Base-by-base conservation (phyloP, 306 rosid genomes). In the Alnus glutinosa region DNA sequence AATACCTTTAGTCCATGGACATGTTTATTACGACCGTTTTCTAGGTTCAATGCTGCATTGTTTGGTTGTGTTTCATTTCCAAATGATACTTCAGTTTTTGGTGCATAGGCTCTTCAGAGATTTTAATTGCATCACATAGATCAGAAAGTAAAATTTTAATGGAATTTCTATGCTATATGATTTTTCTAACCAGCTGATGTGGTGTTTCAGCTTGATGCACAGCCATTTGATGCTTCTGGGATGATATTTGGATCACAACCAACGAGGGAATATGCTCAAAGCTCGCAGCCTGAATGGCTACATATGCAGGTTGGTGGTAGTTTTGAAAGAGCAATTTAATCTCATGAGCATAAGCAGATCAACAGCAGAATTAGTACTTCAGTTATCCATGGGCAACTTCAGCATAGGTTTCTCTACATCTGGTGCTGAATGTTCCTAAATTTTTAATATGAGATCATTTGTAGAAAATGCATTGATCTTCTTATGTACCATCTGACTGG, bases 221-320 rank as follows among this genome's bases (percentile, higher is more conserved):
- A 88, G 84, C 78, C 93, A 80, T 88, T 85, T 75, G 98, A 93
- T 73, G 85, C 86, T 73, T 83, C 97, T 5, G 92, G 91, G 74
- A 84, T 90, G 82, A 81, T 93, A 83, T 91, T 91, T 78, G 97
- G 93, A 46, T 77, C 89, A 51, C 94, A 93, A 85, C 78, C 91
- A 67, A 75, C 81, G 39, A 90, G 92, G 82, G 93, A 87, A 12
- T 93, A 86, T 86, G 80, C 75, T 70, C 89, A 89, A 81, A 92
- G 84, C 76, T 82, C 88, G 51, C 97, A 89, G 13, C 81, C 92
- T 3, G 96, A 91, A 78, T 93, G 97, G 97, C 82, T 93, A 72
- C 98, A 93, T 79, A 95, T 95, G 98, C 98, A 95, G 87, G 74
- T 91, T 36, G 89, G 92, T 77, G 94, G 91, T 80, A 83, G 87